Evolutionary conservation across 805 yeast species (phyloP).

Genomic region (Ogataea nakhonphanomensis): DNA sequence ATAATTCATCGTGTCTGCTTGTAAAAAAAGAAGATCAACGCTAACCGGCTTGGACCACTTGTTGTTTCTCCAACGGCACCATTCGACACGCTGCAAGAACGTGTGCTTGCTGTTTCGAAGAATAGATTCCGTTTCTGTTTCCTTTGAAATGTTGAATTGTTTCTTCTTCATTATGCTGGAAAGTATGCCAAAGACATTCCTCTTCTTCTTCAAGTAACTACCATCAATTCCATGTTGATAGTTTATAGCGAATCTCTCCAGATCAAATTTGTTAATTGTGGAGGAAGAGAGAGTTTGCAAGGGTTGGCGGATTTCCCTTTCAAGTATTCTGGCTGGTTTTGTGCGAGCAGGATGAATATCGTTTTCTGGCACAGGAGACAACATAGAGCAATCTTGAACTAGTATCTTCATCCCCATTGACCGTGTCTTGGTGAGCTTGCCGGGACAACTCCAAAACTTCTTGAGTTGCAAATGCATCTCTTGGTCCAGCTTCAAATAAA

Average conservation of each 20-base stretch:
- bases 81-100: conserved; percentile 22
- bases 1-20: conserved; percentile 11
- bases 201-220: conserved; percentile 10
- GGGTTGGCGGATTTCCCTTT: background rate
- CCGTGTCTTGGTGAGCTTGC: conserved; percentile 2
- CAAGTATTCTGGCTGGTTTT: background rate
- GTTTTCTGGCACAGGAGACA: background rate
- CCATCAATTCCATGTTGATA: conserved; percentile 22
- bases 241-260: conserved; percentile 20
- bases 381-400: background rate
- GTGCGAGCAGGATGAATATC: background rate
- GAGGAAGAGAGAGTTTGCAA: conserved; percentile 4
- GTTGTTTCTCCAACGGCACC: conserved; percentile 26
- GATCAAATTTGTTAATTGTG: conserved; percentile 16
- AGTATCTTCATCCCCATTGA: conserved; percentile 14
- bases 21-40: conserved; percentile 19
- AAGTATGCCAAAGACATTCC: conserved; percentile 27
- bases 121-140: conserved; percentile 8
- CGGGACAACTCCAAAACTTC: conserved; percentile 3
- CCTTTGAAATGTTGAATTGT: background rate
- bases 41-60: conserved; percentile 25
- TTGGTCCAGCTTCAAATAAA: conserved; percentile 18
- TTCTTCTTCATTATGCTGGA: conserved; percentile 14
- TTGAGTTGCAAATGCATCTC: background rate
- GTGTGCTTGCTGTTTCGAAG: conserved; percentile 13